A percentile compares a stretch with the other conserved stretches of the same genome.
Evolutionary conservation across 257 asterid genomes (phyloP).

Genomic region (Capsicum pubescens): DNA sequence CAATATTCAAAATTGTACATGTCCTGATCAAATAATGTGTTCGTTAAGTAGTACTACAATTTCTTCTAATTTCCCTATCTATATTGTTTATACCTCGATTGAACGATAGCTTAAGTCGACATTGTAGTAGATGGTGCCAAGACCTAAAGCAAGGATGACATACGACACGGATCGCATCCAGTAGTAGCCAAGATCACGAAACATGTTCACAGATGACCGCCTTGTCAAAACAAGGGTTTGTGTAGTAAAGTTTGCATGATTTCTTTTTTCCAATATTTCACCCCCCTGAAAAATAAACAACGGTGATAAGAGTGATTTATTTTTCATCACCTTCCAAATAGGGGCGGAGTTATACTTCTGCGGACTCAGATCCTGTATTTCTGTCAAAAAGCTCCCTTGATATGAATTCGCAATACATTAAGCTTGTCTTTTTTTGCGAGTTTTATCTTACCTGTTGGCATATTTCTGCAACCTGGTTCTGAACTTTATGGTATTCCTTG

Average conservation of each 20-base stretch:
- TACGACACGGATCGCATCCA: conserved; percentile 38
- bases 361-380: too few relatives aligned
- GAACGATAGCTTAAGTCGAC: conserved; percentile 34
- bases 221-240: conserved; percentile 41
- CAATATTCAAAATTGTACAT: background rate
- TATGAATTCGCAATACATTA: too few relatives aligned
- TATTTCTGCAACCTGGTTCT: conserved; percentile 33
- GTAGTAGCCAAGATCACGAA: conserved; percentile 42
- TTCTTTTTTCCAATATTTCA: conserved; percentile 33
- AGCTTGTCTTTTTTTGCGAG: background rate
- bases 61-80: background rate
- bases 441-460: conserved; percentile 28
- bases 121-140: conserved; percentile 35
- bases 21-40: background rate
- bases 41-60: too few relatives aligned
- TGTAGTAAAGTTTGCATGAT: conserved; percentile 23
- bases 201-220: conserved; percentile 45
- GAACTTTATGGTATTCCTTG: conserved; percentile 7
- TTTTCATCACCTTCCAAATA: background rate
- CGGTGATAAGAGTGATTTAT: too few relatives aligned
- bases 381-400: too few relatives aligned
- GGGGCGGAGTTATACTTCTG: too few relatives aligned
- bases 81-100: conserved; percentile 26
- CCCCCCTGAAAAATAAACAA: conserved; percentile 31
- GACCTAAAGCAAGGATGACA: conserved; percentile 26